Conservation (phyloP, 225 moss, liverwort and hornwort genomes). For the Physcomitrium patens region DNA sequence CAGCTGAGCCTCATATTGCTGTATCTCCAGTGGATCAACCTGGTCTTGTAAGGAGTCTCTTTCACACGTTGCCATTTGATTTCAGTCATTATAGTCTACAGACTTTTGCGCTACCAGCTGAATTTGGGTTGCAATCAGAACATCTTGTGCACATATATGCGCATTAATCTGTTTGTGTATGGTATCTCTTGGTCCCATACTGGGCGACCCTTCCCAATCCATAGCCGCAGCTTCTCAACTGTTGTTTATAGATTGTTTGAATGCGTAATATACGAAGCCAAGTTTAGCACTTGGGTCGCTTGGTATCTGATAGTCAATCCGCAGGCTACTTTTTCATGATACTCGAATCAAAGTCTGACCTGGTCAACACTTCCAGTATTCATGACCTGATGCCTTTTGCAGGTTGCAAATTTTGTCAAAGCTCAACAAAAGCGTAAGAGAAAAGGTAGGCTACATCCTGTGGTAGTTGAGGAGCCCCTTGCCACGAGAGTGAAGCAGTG, state of each 20-base stretch:
- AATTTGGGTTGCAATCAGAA: conserved; percentile 1
- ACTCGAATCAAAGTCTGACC: neutral
- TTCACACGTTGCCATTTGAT: conserved; percentile 5
- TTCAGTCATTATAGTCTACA: neutral
- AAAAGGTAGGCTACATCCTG: conserved; percentile 42
- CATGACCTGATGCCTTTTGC: conserved; percentile 17
- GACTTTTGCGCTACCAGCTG: neutral
- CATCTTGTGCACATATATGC: neutral
- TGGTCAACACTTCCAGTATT: neutral
- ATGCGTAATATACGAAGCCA: neutral
- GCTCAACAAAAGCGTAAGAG: conserved; percentile 47
- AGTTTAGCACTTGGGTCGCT: conserved; percentile 3
- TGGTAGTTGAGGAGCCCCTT: conserved; percentile 46
- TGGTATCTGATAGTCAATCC: neutral
- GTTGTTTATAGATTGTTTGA: conserved; percentile 1
- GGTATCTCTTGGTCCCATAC: too few relatives aligned
- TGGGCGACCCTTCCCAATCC: too few relatives aligned
- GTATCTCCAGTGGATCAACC: conserved; percentile 44
- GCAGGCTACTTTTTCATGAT: neutral
- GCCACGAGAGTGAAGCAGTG: conserved; percentile 50
- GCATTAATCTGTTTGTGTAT: too few relatives aligned
- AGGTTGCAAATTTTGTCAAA: conserved; percentile 50
- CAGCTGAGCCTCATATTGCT: conserved; percentile 18
- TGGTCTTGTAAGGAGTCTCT: conserved; percentile 38
- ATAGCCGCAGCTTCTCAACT: neutral